phyloP scores from a whole-genome alignment of 495 filamentous ascomycete genomes.

The Darksidea phi region DNA sequence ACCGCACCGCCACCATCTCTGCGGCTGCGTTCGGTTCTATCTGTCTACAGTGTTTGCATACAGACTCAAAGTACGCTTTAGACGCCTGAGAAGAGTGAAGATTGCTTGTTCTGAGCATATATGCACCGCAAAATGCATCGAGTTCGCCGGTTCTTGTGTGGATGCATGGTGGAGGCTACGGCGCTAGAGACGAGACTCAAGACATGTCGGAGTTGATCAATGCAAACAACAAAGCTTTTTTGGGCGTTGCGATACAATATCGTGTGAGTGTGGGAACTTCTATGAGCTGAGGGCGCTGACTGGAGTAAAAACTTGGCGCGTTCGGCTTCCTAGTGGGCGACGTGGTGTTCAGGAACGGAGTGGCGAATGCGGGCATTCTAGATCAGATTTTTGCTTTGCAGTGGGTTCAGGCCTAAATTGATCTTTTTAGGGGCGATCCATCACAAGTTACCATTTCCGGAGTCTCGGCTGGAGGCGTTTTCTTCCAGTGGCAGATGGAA shows the following conservation, averaged over 20 bases:
- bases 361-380: constrained; percentile 30
- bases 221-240: constrained; percentile 38
- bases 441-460: constrained; percentile 15
- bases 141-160: constrained; percentile 38
- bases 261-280: constrained; percentile 28
- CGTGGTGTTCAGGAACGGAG: constrained; percentile 38
- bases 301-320: constrained; percentile 7
- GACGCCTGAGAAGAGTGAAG: constrained; percentile 23
- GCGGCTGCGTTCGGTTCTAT: constrained; percentile 4
- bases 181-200: constrained; percentile 30
- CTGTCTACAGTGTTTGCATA: constrained; percentile 8
- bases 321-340: constrained; percentile 31
- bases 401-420: constrained; percentile 23
- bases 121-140: constrained; percentile 15
- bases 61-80: neutral
- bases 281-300: neutral
- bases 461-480: constrained; percentile 11
- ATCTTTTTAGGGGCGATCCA: constrained; percentile 14
- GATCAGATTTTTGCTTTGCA: constrained; percentile 11
- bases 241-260: constrained; percentile 41
- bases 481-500: constrained; percentile 15
- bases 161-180: constrained; percentile 43
- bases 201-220: constrained; percentile 36
- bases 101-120: constrained; percentile 39
- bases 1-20: constrained; percentile 25